Base-by-base conservation (phyloP, 2,329 filamentous ascomycete genomes). In the Neofusicoccum umdonicola region DNA sequence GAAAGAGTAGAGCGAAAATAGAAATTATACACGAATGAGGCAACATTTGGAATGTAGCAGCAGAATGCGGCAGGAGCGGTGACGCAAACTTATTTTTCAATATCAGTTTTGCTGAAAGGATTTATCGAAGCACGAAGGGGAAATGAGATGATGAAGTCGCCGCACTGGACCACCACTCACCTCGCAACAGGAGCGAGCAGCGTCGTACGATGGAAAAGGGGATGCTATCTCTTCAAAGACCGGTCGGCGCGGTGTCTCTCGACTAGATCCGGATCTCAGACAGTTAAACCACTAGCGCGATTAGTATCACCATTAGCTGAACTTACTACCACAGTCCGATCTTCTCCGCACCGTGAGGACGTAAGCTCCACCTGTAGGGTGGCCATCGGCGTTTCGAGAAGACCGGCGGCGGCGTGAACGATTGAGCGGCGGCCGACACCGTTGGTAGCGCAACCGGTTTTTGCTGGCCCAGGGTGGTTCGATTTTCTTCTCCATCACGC, bases 71-170 rank as follows among this genome's bases (percentile, higher is more conserved):
- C 54, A 45, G 15, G 13, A 19, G 15, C 22, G 39, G 56, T 60
- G 41, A 60, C 56, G 56, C 56, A 60, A 60, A 42, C 56, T 48
- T 17, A 47, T 19, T 34, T 47, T 45, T 34, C 56, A 47, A 60
- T 58, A 60, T 47, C 13, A 22, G 31, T 22, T 7, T 31, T n/a
- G 8, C 39, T 34, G 41, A 60, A 39, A 60, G 56, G 56, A 60
- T 60, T 47, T 47, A 60, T 60, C 31, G 56, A 60, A 35, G 56
- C 42, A 60, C 56, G 31, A 60, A 47, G 37, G 31, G 42, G 42
- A 60, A 60, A 60, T 60, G 56, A 60, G 31, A 60, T 60, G 56
- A 60, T 60, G 56, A 60, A 60, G 56, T 60, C 56, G 47, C 31
- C 56, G 11, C 27, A 12, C 31, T 60, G 56, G 56, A 47, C 6